These are phyloP conservation scores for Margaritispora aquatica DNA, from an alignment of 495 filamentous ascomycete genomes.

Conservation along the genomic window DNA sequence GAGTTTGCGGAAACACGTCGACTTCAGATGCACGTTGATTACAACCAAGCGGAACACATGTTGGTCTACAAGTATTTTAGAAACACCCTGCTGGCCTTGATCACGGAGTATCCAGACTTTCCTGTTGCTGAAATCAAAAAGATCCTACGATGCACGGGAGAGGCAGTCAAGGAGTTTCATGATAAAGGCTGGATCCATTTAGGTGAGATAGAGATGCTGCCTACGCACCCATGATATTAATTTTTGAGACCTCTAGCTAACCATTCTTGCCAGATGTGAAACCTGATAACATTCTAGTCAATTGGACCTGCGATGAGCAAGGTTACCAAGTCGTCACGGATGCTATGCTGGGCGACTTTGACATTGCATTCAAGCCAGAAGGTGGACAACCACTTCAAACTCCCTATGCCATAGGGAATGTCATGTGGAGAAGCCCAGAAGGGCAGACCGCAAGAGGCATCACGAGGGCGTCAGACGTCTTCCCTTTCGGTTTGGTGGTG, in stretches of 20 bases:
- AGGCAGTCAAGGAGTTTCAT: too few species aligned
- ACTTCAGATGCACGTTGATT: too few species aligned
- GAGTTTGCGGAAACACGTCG: too few species aligned
- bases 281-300: constrained; percentile 30
- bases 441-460: constrained; percentile 26
- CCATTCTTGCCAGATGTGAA: constrained; percentile 26
- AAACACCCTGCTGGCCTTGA: too few species aligned
- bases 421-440: constrained; percentile 31
- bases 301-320: constrained; percentile 27
- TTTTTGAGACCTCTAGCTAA: constrained; percentile 15
- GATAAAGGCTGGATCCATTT: too few species aligned
- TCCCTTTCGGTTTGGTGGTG: not conserved
- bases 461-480: constrained; percentile 4
- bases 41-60: too few species aligned
- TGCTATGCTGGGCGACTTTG: constrained; percentile 29
- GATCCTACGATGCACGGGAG: too few species aligned
- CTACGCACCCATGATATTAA: too few species aligned
- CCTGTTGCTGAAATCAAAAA: too few species aligned
- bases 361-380: constrained; percentile 28
- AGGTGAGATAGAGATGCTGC: too few species aligned
- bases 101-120: too few species aligned
- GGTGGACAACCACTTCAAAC: constrained; percentile 23
- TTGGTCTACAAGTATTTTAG: too few species aligned
- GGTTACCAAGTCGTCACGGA: constrained; percentile 26
- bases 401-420: constrained; percentile 28